Evolutionary conservation across 148 eudicot genomes (phyloP).

Genomic region (Salicornia ramosissima): DNA sequence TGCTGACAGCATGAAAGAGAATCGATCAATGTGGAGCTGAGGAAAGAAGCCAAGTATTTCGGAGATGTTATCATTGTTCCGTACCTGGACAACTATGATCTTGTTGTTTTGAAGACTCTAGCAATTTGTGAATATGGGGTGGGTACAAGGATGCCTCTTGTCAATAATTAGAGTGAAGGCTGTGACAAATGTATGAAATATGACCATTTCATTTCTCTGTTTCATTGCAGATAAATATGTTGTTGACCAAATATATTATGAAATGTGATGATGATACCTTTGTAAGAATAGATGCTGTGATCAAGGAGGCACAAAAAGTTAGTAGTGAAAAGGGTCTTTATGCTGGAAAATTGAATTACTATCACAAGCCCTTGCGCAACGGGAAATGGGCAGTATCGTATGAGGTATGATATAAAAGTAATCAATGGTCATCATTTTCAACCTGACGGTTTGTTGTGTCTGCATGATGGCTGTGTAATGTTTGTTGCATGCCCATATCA

Average conservation of each 20-base stretch:
- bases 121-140: slow-evolving; percentile 95
- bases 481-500: neutral
- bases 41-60: slow-evolving; percentile 77
- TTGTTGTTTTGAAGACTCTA: slow-evolving; percentile 84
- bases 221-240: slow-evolving; percentile 48
- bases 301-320: slow-evolving; percentile 48
- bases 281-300: slow-evolving; percentile 76
- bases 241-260: slow-evolving; percentile 69
- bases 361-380: slow-evolving; percentile 67
- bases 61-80: slow-evolving; percentile 83
- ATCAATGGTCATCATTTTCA: neutral
- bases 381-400: slow-evolving; percentile 93
- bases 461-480: neutral
- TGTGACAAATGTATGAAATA: neutral
- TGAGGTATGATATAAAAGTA: slow-evolving; percentile 42
- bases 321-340: slow-evolving; percentile 49
- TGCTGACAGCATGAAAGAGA: slow-evolving; percentile 62
- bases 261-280: slow-evolving; percentile 94
- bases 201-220: neutral
- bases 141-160: slow-evolving; percentile 16
- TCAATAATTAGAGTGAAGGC: neutral
- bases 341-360: slow-evolving; percentile 73
- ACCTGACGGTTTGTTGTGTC: neutral
- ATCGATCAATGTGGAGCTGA: slow-evolving; percentile 55
- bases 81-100: slow-evolving; percentile 79